Evolutionary conservation across 805 yeast species (phyloP), one percentile per base, ranked within the genome.

Genomic region (Metschnikowia lunata): DNA sequence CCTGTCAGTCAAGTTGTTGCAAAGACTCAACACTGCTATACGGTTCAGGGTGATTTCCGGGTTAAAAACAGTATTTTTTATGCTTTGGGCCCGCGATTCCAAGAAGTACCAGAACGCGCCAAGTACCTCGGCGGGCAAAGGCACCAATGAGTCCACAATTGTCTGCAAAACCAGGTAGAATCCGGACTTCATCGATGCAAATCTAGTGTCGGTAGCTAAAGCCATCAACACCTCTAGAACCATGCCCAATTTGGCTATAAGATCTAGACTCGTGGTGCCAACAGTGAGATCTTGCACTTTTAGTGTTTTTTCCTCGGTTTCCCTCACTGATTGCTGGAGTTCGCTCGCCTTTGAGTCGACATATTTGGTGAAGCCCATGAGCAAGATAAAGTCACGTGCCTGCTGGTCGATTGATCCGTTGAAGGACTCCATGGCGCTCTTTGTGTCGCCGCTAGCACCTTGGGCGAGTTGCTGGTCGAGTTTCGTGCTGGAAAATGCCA

Each of bases 1-100:
- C 34, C 54, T 59, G 49, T 71, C 75, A 7, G 72, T 64, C 31
- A 71, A 48, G 23, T 59, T 51, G 40, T 71, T 71, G 48, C 72
- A 67, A 8, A 69, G 54, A n/a, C 68, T 71, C 43, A 71, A 57
- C 11, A 71, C 43, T 7, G 71, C 58, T 7, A 71, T 69, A 46
- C 76, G 53, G 46, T 71, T 71, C 46, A 58, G 51, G 9, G 64
- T 62, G 6, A 52, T 43, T 9, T 52, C 49, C 23, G 59, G 52
- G 44, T 60, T 59, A 47, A 67, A 69, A 4, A 69, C 52, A 9
- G 55, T 49, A 5, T 46, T 37, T 26, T 48, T 36, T 8, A 70
- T 54, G n/a, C 54, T 14, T 6, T 34, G 31, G n/a, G 51, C 48
- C 34, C 75, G 54, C 7, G 69, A 40, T 43, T 71, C 76, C 44